A percentile compares a stretch with the other conserved stretches of the same genome.
Conservation (phyloP, 2,329 filamentous ascomycete species). For the Sclerotinia nivalis region DNA sequence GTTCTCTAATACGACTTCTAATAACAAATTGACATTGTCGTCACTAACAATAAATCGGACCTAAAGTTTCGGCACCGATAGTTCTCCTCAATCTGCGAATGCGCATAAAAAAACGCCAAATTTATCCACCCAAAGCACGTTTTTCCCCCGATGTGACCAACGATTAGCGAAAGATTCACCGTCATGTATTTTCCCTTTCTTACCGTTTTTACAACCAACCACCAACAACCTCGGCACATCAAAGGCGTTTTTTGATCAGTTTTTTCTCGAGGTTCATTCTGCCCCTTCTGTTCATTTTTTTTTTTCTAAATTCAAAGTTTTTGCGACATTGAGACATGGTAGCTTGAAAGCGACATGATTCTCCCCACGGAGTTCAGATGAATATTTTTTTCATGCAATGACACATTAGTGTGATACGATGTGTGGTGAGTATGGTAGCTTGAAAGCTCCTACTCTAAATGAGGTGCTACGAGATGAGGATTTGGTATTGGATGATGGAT, state of each 20-base stretch:
- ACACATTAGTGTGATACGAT: slow-evolving; percentile 23
- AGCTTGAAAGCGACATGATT: slow-evolving; percentile 43
- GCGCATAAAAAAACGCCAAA: slow-evolving; percentile 21
- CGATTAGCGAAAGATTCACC: slow-evolving; percentile 44
- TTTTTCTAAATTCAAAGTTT: slow-evolving; percentile 24
- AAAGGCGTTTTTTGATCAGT: slow-evolving; percentile 36
- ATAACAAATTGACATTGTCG: slow-evolving; percentile 35
- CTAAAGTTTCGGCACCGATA: slow-evolving; percentile 20
- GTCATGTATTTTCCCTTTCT: slow-evolving; percentile 42
- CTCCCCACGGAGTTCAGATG: slow-evolving; percentile 17
- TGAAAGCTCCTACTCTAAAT: slow-evolving; percentile 40
- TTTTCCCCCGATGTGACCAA: slow-evolving; percentile 39
- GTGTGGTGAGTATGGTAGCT: slow-evolving; percentile 38
- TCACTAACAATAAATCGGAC: slow-evolving; percentile 24
- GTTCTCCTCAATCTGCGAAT: slow-evolving; percentile 29
- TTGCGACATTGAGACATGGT: slow-evolving; percentile 37
- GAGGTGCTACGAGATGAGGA: background rate
- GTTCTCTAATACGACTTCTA: slow-evolving; percentile 34
- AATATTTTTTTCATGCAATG: slow-evolving; percentile 12
- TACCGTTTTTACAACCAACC: slow-evolving; percentile 27
- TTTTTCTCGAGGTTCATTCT: background rate
- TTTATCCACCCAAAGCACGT: slow-evolving; percentile 23
- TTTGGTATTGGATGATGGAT: slow-evolving; percentile 16
- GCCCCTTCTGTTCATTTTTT: background rate
- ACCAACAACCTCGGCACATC: slow-evolving; percentile 39